Base-by-base conservation (phyloP, 441 rosid genomes). In the Pelargonium fulgidum region DNA sequence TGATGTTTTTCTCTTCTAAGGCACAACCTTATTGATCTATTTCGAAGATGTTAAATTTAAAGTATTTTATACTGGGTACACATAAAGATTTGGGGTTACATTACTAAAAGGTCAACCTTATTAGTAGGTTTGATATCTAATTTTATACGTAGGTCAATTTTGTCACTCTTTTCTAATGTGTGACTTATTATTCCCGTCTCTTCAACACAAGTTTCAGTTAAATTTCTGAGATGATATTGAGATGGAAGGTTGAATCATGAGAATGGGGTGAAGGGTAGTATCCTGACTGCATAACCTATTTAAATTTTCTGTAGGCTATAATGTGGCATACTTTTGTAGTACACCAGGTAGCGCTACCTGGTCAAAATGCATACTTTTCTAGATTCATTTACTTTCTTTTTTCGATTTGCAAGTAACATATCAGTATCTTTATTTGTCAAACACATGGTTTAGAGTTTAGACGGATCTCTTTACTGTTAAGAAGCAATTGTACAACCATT, bases 241-340 rank as follows among this genome's bases (percentile, higher is more conserved):
- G 6, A 54, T 54, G 61, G 61, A 16, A 54, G 20, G 20, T 61
- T 4, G 64, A 61, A 61, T 20, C 36, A 61, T 61, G 64, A 61
- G 64, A 61, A 61, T 61, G 64, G 64, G 64, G 22, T 50, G 56
- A 54, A 16, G 61, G 61, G 61, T 54, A 54, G 61, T 7, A 54
- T 54, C 61, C 61, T 16, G 61, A 54, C 61, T 54, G 22, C 24
- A 54, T 54, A 54, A 54, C 22, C 61, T 61, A 9, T 61, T 3
- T 33, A 14, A 36, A 3, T 64, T 33, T 39, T 36, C 12, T 33
- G n/a, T 61, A 8, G 8, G 16, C n/a, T 61, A 9, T 11, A 61
- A 47, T 47, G n/a, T 39, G 22, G 63, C 36, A 61, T 12, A 61
- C 36, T 59, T 22, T 20, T 54, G 12, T 44, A 10, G 13, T 29